phyloP scores from a whole-genome alignment of 306 rosid genomes.

The Acacia confusa region DNA sequence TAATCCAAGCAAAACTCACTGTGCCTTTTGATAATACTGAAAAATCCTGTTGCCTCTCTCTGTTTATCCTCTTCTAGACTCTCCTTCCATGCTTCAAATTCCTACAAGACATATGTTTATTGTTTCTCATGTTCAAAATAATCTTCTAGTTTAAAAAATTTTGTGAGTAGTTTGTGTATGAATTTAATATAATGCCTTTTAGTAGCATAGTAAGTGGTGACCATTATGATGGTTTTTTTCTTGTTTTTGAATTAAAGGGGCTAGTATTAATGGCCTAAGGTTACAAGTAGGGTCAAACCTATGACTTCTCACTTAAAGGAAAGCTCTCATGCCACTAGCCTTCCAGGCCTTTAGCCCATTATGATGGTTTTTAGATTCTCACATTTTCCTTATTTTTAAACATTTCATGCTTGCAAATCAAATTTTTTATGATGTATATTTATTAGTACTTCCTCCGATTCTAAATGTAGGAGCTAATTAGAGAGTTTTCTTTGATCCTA shows the following conservation, averaged over 20 bases:
- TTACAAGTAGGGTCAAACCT: no score
- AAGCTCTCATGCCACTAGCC: no score
- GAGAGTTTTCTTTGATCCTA: no score
- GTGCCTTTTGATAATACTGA: slow-evolving; percentile 71
- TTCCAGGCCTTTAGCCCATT: no score
- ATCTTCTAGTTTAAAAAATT: no score
- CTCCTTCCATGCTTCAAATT: slow-evolving; percentile 76
- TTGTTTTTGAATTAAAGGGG: no score
- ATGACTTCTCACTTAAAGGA: no score
- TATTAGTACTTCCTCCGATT: no score
- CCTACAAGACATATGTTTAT: slow-evolving; percentile 54
- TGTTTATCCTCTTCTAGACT: slow-evolving; percentile 62
- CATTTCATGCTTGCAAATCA: not conserved
- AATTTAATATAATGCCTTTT: not conserved
- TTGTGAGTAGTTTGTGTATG: not conserved
- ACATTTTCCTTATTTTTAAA: not conserved
- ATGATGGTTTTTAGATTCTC: not conserved
- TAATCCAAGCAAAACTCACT: slow-evolving; percentile 61
- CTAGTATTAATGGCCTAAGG: accelerated
- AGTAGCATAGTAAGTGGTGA: not conserved
- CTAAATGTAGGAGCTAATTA: no score
- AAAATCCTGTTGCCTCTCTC: slow-evolving; percentile 68
- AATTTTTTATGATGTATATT: no score
- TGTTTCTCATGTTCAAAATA: not conserved
- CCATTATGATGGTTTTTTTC: not conserved